Evolutionary conservation across 2,329 filamentous ascomycete genomes (phyloP).

Genomic region (Elsinoe ampelina): DNA sequence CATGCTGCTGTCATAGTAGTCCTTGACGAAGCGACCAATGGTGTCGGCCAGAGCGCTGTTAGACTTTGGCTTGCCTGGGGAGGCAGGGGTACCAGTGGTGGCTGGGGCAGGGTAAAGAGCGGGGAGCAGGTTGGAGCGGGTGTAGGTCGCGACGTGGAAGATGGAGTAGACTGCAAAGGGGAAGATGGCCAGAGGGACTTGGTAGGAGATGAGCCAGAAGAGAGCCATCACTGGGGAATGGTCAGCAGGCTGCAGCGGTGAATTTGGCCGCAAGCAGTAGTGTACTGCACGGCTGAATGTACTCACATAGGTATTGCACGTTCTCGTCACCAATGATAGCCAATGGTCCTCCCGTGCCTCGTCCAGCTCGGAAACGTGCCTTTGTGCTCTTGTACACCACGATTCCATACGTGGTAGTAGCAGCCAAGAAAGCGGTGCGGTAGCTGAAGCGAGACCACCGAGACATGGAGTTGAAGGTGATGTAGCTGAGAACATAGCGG

Average conservation of each 20-base stretch:
- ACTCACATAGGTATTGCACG: slow-evolving; percentile 89
- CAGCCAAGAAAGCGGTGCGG: slow-evolving; percentile 80
- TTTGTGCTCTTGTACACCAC: slow-evolving; percentile 97
- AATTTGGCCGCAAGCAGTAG: slow-evolving; percentile 10
- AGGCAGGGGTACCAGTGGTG: slow-evolving; percentile 28
- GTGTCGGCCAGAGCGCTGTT: slow-evolving; percentile 59
- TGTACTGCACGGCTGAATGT: slow-evolving; percentile 7
- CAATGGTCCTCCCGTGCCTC: slow-evolving; percentile 50
- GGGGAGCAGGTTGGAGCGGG: slow-evolving; percentile 84
- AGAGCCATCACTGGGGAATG: slow-evolving; percentile 67
- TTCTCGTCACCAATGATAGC: slow-evolving; percentile 81
- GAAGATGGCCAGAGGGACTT: slow-evolving; percentile 81
- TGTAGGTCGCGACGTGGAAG: slow-evolving; percentile 97
- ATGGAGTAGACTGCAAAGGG: slow-evolving; percentile 95
- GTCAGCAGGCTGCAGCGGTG: neutral
- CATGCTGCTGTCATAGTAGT: slow-evolving; percentile 97
- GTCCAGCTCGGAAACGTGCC: slow-evolving; percentile 67
- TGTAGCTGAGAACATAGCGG: slow-evolving; percentile 76
- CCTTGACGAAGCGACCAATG: slow-evolving; percentile 91
- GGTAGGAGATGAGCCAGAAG: slow-evolving; percentile 85
- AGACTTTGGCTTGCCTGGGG: slow-evolving; percentile 45
- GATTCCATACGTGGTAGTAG: slow-evolving; percentile 89
- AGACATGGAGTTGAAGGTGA: slow-evolving; percentile 79
- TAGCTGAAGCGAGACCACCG: slow-evolving; percentile 74
- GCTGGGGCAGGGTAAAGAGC: slow-evolving; percentile 61